Evolutionary conservation across 2,329 filamentous ascomycete species (phyloP).

Genomic region (Fusarium sp.): DNA sequence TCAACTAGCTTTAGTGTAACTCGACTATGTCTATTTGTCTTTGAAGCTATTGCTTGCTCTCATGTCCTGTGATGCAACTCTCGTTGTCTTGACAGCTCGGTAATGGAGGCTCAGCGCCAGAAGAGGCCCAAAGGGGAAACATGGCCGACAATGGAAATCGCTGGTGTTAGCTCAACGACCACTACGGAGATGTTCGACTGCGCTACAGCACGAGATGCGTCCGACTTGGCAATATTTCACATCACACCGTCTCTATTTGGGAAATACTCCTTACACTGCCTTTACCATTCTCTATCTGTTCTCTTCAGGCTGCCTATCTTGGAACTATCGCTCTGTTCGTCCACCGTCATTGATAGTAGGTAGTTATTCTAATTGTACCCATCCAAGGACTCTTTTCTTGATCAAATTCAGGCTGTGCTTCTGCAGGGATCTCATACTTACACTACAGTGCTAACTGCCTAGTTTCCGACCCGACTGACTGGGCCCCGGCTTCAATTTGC

Average conservation of each 20-base stretch:
- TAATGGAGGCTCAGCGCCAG: constrained; percentile 38
- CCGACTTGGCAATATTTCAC: constrained; percentile 24
- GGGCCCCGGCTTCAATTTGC: constrained; percentile 20
- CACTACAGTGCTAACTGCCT: neutral
- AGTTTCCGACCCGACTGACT: constrained; percentile 24
- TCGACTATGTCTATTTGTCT: neutral
- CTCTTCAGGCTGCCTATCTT: neutral
- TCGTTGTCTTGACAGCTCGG: constrained; percentile 28
- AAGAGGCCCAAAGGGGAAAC: constrained; percentile 27
- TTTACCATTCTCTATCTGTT: neutral
- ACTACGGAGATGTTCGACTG: constrained; percentile 32
- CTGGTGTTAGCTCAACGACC: constrained; percentile 28
- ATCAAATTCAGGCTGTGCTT: constrained; percentile 17
- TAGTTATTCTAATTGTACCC: neutral
- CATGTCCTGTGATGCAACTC: constrained; percentile 8
- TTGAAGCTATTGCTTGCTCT: constrained; percentile 2
- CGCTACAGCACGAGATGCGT: constrained; percentile 29
- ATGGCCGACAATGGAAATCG: constrained; percentile 29
- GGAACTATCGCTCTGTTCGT: neutral
- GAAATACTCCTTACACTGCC: constrained; percentile 17
- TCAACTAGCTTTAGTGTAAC: neutral
- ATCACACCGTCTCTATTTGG: constrained; percentile 24
- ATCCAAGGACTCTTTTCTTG: neutral
- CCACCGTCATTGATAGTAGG: neutral
- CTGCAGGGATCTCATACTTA: constrained; percentile 9